Evolutionary conservation across 139 green algal species (phyloP).

Genomic region (Haematococcus lacustris): DNA sequence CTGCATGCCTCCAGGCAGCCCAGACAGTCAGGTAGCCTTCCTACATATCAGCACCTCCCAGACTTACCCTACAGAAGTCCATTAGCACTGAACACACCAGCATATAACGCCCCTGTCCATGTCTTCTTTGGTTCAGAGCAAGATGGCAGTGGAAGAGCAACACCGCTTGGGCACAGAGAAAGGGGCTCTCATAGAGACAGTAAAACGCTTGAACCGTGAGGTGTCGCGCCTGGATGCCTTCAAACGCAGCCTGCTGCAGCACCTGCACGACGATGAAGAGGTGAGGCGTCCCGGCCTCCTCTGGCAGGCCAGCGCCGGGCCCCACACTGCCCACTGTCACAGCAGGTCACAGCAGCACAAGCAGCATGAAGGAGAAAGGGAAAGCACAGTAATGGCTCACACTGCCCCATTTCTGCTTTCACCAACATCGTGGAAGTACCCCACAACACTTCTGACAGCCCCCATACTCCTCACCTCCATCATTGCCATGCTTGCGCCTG

Average conservation of each 20-base stretch:
- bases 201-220: slow-evolving; percentile 73
- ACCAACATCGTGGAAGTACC: neutral
- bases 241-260: slow-evolving; percentile 68
- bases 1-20: too few species aligned
- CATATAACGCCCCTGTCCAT: too few species aligned
- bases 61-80: too few species aligned
- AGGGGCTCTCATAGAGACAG: slow-evolving; percentile 59
- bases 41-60: too few species aligned
- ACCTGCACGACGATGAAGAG: slow-evolving; percentile 55
- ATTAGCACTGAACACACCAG: too few species aligned
- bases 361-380: neutral
- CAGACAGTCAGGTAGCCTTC: too few species aligned
- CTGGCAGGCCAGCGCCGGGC: too few species aligned
- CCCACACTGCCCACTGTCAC: neutral
- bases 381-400: too few species aligned
- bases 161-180: slow-evolving; percentile 57
- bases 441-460: neutral
- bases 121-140: too few species aligned
- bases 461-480: neutral
- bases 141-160: slow-evolving; percentile 41
- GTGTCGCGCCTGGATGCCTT: slow-evolving; percentile 67
- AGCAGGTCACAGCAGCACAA: neutral
- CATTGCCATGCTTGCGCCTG: neutral
- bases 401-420: too few species aligned
- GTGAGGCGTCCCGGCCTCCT: too few species aligned